Conservation (phyloP, 768 basidiomycete genomes). For the Tricholoma furcatifolium region DNA sequence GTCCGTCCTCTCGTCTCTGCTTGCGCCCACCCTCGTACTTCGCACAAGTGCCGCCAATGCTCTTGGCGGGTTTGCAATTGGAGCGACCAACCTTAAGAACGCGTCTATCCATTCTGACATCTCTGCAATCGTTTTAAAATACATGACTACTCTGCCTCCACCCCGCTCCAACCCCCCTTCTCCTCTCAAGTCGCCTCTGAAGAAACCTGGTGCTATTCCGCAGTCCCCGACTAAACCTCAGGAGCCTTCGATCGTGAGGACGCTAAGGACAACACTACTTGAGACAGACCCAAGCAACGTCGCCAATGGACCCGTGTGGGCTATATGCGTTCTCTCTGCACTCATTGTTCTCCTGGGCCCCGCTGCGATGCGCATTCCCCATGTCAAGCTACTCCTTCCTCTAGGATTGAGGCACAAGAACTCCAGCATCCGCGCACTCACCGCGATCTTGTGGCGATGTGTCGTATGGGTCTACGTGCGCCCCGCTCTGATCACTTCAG, state of each 20-base stretch:
- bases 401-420: conserved; percentile 61
- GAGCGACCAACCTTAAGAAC: conserved; percentile 44
- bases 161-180: conserved; percentile 26
- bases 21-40: conserved; percentile 62
- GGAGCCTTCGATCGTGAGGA: conserved; percentile 60
- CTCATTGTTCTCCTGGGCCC: conserved; percentile 68
- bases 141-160: conserved; percentile 44
- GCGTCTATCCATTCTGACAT: conserved; percentile 52
- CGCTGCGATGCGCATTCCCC: conserved; percentile 42
- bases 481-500: conserved; percentile 36
- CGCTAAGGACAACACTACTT: conserved; percentile 61
- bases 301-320: conserved; percentile 81
- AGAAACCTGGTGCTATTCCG: not conserved
- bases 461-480: conserved; percentile 66
- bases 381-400: conserved; percentile 48
- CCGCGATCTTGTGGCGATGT: conserved; percentile 64
- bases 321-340: conserved; percentile 61
- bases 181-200: not conserved
- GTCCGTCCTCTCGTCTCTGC: conserved; percentile 59
- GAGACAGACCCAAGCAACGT: conserved; percentile 54
- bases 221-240: conserved; percentile 15
- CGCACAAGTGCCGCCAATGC: conserved; percentile 77
- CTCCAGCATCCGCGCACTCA: conserved; percentile 61
- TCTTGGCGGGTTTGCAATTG: conserved; percentile 65
- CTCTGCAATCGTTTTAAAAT: conserved; percentile 44